Evolutionary conservation across 2,329 filamentous ascomycete genomes (phyloP), one percentile per base, ranked within the genome.

Genomic region (Botrytis cinerea): DNA sequence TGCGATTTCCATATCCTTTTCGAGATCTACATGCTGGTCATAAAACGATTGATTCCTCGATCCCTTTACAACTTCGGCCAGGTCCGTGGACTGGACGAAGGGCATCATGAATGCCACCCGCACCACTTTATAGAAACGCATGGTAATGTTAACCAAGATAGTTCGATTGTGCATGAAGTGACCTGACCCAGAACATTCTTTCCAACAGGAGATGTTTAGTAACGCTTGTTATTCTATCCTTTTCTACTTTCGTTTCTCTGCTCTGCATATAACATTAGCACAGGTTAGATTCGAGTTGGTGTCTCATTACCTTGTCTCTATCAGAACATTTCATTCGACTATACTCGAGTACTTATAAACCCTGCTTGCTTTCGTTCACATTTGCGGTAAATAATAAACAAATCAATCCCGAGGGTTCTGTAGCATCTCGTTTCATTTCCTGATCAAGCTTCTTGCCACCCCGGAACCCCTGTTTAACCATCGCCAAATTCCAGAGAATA

Each of bases 11-110:
- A 62, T 62, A 14, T 43, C 35, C 35, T 43, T 38, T 40, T 43
- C 4, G 60, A 62, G 60, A 62, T 62, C 60, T 62, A 35, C 60
- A 62, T 62, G 35, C 16, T 62, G 59, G 59, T 62, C 22, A 40
- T 62, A n/a, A 43, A 28, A 40, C n/a, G 60, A 62, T n/a, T 62
- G 25, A 10, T 43, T 14, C 60, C n/a, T 25, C 60, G 35, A 62
- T 62, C 60, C 32, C 22, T 62, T 43, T 62, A 40, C 35, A 12
- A n/a, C 12, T n/a, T 40, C 60, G 60, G 60, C 60, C 60, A 62
- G 60, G 60, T 43, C 60, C 60, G 60, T 62, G 22, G 60, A 62
- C 40, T 62, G 60, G 25, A n/a, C 14, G 60, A 62, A 14, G 35
- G 60, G 38, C 38, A 43, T 25, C 25, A 25, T 40, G 59, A 60